phyloP scores from a whole-genome alignment of 2,329 filamentous ascomycete genomes.

The Bimuria novae-zelandiae region DNA sequence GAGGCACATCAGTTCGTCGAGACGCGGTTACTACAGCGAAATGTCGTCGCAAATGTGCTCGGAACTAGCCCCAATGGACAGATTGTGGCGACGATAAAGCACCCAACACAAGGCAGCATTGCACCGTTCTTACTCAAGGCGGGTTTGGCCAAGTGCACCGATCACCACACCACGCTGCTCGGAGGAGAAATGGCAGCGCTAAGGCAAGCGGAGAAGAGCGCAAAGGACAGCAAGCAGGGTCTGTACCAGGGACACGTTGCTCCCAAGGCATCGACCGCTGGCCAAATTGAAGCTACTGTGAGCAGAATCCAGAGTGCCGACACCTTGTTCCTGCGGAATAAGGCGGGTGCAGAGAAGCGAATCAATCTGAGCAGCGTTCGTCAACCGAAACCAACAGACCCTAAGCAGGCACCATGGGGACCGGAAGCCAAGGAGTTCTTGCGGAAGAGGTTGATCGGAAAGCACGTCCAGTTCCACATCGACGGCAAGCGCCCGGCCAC shows the following conservation, averaged over 20 bases:
- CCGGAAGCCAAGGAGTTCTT: constrained; percentile 96
- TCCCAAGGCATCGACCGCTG: constrained; percentile 62
- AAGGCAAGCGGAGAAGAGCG: constrained; percentile 82
- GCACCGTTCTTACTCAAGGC: constrained; percentile 87
- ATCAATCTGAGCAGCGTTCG: constrained; percentile 91
- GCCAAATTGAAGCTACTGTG: constrained; percentile 79
- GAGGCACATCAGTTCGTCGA: constrained; percentile 91
- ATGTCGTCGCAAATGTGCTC: constrained; percentile 79
- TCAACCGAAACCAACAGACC: constrained; percentile 86
- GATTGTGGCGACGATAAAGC: constrained; percentile 83
- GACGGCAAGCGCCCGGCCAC: constrained; percentile 89
- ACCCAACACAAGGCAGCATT: constrained; percentile 85
- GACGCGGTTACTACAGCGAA: constrained; percentile 80
- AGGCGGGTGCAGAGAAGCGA: constrained; percentile 83
- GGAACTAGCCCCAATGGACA: constrained; percentile 89
- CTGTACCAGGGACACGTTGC: constrained; percentile 81
- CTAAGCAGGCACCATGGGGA: constrained; percentile 83
- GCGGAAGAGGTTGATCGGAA: constrained; percentile 91
- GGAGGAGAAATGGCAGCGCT: constrained; percentile 85
- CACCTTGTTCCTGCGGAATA: constrained; percentile 83
- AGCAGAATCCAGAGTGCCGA: constrained; percentile 86
- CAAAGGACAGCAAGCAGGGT: constrained; percentile 75
- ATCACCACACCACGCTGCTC: constrained; percentile 92
- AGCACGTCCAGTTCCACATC: constrained; percentile 86
- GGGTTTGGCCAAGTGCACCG: constrained; percentile 88